Evolutionary conservation across 2,329 filamentous ascomycete genomes (phyloP).

Genomic region (Colletotrichum ledebouriae): DNA sequence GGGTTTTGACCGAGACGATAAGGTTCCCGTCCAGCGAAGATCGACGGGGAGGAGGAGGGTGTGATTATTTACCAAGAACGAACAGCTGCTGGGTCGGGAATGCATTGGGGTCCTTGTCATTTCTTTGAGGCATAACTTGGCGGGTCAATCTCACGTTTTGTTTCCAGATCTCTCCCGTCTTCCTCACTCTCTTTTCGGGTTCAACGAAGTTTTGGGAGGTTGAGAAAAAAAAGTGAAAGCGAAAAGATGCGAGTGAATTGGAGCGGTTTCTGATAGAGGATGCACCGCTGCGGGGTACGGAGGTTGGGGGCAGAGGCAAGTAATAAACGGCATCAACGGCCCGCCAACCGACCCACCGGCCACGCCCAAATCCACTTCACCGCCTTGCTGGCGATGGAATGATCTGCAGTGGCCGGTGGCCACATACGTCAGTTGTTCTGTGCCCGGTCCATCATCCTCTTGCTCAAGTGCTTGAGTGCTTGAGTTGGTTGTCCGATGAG

Average conservation of each 20-base stretch:
- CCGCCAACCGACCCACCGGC: conserved; percentile 24
- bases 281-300: conserved; percentile 25
- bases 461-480: background rate
- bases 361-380: conserved; percentile 21
- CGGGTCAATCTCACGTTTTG: background rate
- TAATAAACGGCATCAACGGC: conserved; percentile 30
- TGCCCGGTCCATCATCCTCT: conserved; percentile 9
- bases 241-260: conserved; percentile 1
- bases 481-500: conserved; percentile 11
- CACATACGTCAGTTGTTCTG: conserved; percentile 14
- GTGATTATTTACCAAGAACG: conserved; percentile 34
- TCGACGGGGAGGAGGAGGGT: background rate
- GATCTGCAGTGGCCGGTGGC: conserved; percentile 24
- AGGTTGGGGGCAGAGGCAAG: conserved; percentile 28
- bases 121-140: conserved; percentile 33
- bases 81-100: conserved; percentile 37
- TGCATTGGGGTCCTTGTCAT: conserved; percentile 33
- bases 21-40: background rate
- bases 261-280: conserved; percentile 26
- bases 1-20: background rate
- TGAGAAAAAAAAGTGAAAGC: conserved; percentile 16
- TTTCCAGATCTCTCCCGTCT: background rate
- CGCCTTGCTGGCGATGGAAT: conserved; percentile 2
- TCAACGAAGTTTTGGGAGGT: conserved; percentile 1
- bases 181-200: conserved; percentile 16